These are phyloP conservation scores for Anisodus tanguticus DNA, from an alignment of 257 asterid species.

Conservation along the genomic window DNA sequence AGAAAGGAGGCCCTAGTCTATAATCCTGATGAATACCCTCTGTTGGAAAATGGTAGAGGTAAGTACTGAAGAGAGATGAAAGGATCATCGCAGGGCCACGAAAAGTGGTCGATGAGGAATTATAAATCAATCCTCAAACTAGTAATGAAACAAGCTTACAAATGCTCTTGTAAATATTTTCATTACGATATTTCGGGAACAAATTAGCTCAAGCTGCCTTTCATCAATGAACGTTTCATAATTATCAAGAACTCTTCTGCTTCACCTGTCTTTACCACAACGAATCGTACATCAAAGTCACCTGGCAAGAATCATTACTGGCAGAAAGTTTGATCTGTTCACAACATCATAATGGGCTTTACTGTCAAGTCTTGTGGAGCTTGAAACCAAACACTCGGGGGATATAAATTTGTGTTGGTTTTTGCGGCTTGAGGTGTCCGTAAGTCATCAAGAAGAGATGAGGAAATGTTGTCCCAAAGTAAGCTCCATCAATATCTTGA, in stretches of 20 bases:
- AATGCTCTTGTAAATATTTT: constrained; percentile 32
- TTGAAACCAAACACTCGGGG: constrained; percentile 96
- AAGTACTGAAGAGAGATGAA: not conserved
- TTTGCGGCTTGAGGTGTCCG: constrained; percentile 93
- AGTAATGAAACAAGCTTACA: constrained; percentile 33
- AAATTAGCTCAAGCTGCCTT: constrained; percentile 37
- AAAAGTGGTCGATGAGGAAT: constrained; percentile 25
- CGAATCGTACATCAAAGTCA: constrained; percentile 44
- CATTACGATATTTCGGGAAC: constrained; percentile 30
- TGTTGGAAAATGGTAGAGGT: not conserved
- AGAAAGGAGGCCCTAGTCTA: not conserved
- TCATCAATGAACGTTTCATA: constrained; percentile 41
- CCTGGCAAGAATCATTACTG: constrained; percentile 39
- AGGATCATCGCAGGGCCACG: not conserved
- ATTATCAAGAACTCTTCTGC: constrained; percentile 40
- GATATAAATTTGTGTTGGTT: constrained; percentile 72
- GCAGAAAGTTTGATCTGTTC: constrained; percentile 33
- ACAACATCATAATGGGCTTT: constrained; percentile 32
- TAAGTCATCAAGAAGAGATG: constrained; percentile 95
- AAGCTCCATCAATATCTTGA: constrained; percentile 88
- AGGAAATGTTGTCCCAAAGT: constrained; percentile 94
- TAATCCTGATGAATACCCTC: constrained; percentile 13
- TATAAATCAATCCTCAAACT: constrained; percentile 28
- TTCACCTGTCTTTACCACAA: constrained; percentile 19
- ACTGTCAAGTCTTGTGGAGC: constrained; percentile 71